A percentile compares a stretch with the other conserved stretches of the same genome.
Conservation (phyloP, 1,284 basidiomycete species). For the Somion occarium region DNA sequence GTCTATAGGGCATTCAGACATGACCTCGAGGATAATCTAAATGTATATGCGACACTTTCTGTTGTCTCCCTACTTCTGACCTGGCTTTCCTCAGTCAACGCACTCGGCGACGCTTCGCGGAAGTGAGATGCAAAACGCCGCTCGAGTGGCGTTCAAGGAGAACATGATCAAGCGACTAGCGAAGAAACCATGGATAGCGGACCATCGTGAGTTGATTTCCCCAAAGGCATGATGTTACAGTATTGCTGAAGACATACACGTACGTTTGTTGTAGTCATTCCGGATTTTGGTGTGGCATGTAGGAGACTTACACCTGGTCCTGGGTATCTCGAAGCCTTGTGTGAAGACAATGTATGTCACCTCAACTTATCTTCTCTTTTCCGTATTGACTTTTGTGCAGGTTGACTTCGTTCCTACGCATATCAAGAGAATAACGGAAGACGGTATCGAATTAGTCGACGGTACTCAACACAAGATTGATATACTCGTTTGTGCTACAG, state of each 20-base stretch:
- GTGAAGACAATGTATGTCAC: conserved; percentile 47
- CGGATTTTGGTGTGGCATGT: conserved; percentile 53
- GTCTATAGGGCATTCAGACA: conserved; percentile 48
- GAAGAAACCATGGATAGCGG: conserved; percentile 56
- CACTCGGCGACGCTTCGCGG: conserved; percentile 42
- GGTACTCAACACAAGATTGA: conserved; percentile 51
- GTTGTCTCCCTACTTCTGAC: background rate
- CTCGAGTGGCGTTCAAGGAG: conserved; percentile 35
- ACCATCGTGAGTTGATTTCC: conserved; percentile 36
- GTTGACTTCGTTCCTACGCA: conserved; percentile 48
- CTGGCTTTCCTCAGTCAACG: conserved; percentile 31
- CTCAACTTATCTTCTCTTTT: background rate
- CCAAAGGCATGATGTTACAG: background rate
- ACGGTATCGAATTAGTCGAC: conserved; percentile 51
- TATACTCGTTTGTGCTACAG: conserved; percentile 37
- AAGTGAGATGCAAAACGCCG: conserved; percentile 37
- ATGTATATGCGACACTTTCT: conserved; percentile 31
- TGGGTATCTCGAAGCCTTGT: conserved; percentile 60
- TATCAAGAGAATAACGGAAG: conserved; percentile 47
- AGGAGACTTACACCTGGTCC: conserved; percentile 60
- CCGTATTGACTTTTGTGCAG: conserved; percentile 25
- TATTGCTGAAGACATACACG: background rate
- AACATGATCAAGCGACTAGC: conserved; percentile 48
- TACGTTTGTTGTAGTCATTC: conserved; percentile 39
- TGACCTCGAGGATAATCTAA: conserved; percentile 46